phyloP scores from a whole-genome alignment of 2,329 filamentous ascomycete species.

The Pseudovirgaria hyperparasitica region DNA sequence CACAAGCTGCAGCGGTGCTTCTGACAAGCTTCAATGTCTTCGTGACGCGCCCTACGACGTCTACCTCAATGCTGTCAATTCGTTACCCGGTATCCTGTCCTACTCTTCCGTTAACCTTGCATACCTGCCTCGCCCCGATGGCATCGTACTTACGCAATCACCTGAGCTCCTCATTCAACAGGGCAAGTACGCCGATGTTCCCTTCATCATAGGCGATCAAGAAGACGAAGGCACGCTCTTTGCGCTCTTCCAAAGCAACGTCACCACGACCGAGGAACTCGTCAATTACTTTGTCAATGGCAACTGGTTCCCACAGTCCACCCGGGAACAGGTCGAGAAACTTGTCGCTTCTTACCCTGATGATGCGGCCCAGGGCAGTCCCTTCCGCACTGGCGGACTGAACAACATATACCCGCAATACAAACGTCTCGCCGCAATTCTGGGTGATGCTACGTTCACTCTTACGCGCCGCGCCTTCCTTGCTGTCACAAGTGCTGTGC shows the following conservation, averaged over 20 bases:
- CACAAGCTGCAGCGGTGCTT: conserved; percentile 31
- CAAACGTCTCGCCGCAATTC: conserved; percentile 62
- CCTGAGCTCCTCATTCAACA: conserved; percentile 44
- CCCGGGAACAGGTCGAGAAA: conserved; percentile 35
- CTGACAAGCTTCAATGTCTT: conserved; percentile 36
- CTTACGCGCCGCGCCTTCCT: conserved; percentile 57
- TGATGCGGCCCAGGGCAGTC: conserved; percentile 48
- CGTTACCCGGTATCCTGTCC: conserved; percentile 54
- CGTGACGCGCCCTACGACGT: conserved; percentile 32
- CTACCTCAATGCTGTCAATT: conserved; percentile 52
- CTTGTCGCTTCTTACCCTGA: conserved; percentile 52
- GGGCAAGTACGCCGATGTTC: conserved; percentile 46
- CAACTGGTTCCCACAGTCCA: conserved; percentile 49
- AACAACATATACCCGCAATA: conserved; percentile 66
- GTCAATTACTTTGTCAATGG: conserved; percentile 50
- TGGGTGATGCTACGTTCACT: conserved; percentile 66
- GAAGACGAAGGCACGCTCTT: conserved; percentile 74
- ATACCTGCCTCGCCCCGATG: conserved; percentile 64
- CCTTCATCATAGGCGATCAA: conserved; percentile 59
- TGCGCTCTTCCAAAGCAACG: conserved; percentile 53
- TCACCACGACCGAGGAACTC: conserved; percentile 48
- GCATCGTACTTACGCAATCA: conserved; percentile 45
- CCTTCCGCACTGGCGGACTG: conserved; percentile 55
- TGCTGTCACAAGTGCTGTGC: conserved; percentile 27
- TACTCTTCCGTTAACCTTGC: conserved; percentile 58